A percentile compares a stretch with the other conserved stretches of the same genome.
Conservation (phyloP, 2,329 filamentous ascomycete species). For the Cordyceps farinosa region DNA sequence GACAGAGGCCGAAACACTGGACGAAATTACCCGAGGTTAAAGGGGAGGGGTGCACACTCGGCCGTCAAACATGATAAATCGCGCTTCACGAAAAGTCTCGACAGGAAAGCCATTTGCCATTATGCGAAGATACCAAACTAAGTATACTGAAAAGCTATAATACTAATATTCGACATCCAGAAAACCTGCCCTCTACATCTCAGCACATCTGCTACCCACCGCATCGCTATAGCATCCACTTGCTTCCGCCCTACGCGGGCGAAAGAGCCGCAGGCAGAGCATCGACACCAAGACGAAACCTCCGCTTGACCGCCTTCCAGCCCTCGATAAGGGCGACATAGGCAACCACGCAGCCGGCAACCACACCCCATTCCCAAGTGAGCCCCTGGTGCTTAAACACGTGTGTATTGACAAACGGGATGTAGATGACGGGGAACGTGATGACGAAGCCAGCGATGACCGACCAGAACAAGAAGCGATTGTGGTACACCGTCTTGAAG, state of each 20-base stretch:
- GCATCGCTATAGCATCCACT: neutral
- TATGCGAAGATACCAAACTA: constrained; percentile 19
- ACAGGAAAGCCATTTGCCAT: constrained; percentile 20
- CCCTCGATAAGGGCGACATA: constrained; percentile 63
- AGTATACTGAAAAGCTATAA: constrained; percentile 18
- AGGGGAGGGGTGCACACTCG: neutral
- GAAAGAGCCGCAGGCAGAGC: constrained; percentile 19
- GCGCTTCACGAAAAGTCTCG: neutral
- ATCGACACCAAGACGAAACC: constrained; percentile 35
- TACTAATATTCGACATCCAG: constrained; percentile 18
- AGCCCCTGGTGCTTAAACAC: constrained; percentile 70
- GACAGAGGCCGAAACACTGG: too few species aligned
- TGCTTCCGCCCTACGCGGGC: neutral
- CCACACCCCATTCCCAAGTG: constrained; percentile 69
- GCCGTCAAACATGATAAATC: neutral
- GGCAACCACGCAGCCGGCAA: constrained; percentile 53
- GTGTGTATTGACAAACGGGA: constrained; percentile 60
- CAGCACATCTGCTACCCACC: neutral
- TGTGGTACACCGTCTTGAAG: constrained; percentile 62
- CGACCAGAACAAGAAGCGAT: constrained; percentile 64
- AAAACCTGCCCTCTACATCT: constrained; percentile 15
- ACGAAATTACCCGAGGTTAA: neutral
- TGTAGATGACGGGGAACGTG: constrained; percentile 63
- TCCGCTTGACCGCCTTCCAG: constrained; percentile 67
- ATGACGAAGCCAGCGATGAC: constrained; percentile 57